phyloP scores from a whole-genome alignment of 768 basidiomycete genomes.

The Amanita pallidorosea region DNA sequence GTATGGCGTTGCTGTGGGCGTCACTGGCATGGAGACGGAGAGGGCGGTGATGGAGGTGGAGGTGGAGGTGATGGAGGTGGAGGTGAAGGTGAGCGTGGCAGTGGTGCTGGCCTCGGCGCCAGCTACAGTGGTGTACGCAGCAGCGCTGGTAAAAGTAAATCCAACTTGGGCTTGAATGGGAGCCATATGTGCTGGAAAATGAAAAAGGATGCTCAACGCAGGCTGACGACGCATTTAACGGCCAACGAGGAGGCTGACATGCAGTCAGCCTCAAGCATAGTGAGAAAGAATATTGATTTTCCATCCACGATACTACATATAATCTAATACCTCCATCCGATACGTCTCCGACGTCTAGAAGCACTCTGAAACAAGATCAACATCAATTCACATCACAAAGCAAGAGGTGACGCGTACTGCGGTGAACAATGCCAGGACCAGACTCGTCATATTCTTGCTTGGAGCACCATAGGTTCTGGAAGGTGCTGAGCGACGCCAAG shows the following conservation, averaged over 20 bases:
- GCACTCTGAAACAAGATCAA: constrained; percentile 15
- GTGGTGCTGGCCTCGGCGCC: too few species aligned
- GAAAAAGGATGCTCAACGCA: neutral
- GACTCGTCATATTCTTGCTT: constrained; percentile 90
- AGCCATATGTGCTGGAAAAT: too few species aligned
- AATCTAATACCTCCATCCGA: neutral
- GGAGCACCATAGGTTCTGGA: constrained; percentile 95
- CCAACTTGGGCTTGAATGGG: neutral
- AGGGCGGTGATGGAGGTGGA: too few species aligned
- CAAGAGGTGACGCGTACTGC: constrained; percentile 37
- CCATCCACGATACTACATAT: neutral
- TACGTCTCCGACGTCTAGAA: constrained; percentile 15
- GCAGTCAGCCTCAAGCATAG: constrained; percentile 14
- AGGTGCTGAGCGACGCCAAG: constrained; percentile 82
- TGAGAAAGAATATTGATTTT: constrained; percentile 9
- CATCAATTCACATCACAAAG: constrained; percentile 6
- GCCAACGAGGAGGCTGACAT: too few species aligned
- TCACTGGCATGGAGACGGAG: neutral
- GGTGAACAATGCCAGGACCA: constrained; percentile 71
- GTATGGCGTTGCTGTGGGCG: neutral
- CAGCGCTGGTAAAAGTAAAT: neutral
- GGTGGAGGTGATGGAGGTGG: too few species aligned
- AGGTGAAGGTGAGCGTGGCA: neutral
- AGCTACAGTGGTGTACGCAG: too few species aligned
- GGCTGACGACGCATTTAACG: too few species aligned